A percentile compares a stretch with the other conserved stretches of the same genome.
phyloP scores from a whole-genome alignment of 2,329 filamentous ascomycete species.

The Alternaria panax region DNA sequence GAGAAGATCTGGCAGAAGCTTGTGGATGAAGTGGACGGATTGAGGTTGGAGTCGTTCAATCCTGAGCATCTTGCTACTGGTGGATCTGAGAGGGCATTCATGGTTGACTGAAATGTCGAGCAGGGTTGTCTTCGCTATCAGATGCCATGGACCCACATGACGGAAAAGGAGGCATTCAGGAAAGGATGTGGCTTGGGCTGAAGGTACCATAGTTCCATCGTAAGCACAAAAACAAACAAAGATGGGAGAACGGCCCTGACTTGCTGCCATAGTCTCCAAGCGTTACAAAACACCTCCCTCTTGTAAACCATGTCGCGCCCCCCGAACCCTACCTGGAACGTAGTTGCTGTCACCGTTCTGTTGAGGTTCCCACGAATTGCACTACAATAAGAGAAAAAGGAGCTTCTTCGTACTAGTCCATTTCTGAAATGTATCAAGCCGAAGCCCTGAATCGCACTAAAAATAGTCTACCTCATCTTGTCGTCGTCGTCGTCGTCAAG shows the following conservation, averaged over 20 bases:
- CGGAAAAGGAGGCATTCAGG: not conserved
- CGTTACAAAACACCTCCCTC: not conserved
- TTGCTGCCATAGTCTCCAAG: not conserved
- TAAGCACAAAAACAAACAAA: not conserved
- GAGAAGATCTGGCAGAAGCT: constrained; percentile 11
- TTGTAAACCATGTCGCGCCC: not conserved
- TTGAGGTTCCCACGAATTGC: not conserved
- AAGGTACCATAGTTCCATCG: not conserved
- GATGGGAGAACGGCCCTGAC: not conserved
- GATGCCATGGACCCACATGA: not conserved
- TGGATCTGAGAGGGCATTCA: constrained; percentile 1
- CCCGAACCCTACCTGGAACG: not conserved
- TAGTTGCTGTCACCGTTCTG: not conserved
- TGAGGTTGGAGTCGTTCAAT: not conserved
- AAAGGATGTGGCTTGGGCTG: not conserved
- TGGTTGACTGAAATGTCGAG: not conserved
- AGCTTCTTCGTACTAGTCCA: not conserved
- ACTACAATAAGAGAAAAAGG: not conserved
- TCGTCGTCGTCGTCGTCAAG: not conserved
- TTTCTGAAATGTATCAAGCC: not conserved
- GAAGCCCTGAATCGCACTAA: not conserved
- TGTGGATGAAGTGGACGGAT: not conserved
- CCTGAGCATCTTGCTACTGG: constrained; percentile 9
- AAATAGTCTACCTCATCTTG: not conserved
- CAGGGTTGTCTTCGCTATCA: not conserved